Evolutionary conservation across 257 asterid species (phyloP), one percentile per base, ranked within the genome.

Genomic region (Leonotis leonurus): DNA sequence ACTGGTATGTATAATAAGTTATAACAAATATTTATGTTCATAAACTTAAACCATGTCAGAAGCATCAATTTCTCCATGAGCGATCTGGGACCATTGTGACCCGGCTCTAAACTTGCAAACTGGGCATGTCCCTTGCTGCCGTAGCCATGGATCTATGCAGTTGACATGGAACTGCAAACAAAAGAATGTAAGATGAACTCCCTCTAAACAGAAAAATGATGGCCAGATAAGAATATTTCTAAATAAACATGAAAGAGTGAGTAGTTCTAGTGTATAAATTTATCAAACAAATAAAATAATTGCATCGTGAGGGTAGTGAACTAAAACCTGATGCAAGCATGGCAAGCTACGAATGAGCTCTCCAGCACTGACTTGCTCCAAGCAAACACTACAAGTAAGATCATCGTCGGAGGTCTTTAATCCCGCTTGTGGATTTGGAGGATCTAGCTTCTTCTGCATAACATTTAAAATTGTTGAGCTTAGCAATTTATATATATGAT

Each of bases 71-170:
- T 77, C 90, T 64, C 79, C 81, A 37, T 68, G 82, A 67, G 76
- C 79, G 10, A 68, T 70, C 69, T 75, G 87, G 12, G 81, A 78
- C 95, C 94, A 84, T 32, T 78, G 77, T 1, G 96, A 80, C 3
- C 89, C 90, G 1, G 89, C 97, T 70, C 88, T 80, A 58, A 77
- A 93, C 82, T 93, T 87, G 84, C 99, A 93, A 50, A 93, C 96
- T 0, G 97, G 99, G 62, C 99, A 93, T 3, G 97, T 93, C 59
- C 99, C 99, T 75, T 90, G 96, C 79, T 89, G 99, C 61, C 94
- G 72, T 26, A 93, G 83, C 99, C 99, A 93, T 40, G 99, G 96
- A 68, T 93, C 97, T 33, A 93, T 93, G 82, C 99, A 93, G 69
- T 76, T 85, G 62, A 89, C 92, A 61, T 93, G 99, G 78, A 93